Percentiles rank a stretch among this genome's conserved stretches.
Conservation (phyloP, 1,139 yeast species). For the Saccharomyces hybrid region DNA sequence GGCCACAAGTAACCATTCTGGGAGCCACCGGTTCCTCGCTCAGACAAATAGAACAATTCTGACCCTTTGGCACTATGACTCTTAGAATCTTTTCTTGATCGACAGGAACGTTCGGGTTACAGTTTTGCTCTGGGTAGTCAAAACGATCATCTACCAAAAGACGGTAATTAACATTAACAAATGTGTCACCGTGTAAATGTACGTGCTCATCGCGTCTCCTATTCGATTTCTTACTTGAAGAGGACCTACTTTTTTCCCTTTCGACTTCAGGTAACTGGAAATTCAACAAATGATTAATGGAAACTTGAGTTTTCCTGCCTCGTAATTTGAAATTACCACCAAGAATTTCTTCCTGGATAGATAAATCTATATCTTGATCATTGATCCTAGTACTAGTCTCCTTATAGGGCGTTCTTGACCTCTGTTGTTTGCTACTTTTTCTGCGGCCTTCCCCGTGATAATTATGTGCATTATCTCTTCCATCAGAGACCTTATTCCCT, state of each 20-base stretch:
- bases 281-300: slow-evolving; percentile 57
- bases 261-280: slow-evolving; percentile 52
- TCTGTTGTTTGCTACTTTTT: slow-evolving; percentile 8
- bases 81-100: slow-evolving; percentile 56
- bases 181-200: slow-evolving; percentile 59
- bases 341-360: slow-evolving; percentile 34
- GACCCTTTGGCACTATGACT: slow-evolving; percentile 64
- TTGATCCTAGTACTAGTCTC: neutral
- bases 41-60: slow-evolving; percentile 84
- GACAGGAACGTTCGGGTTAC: slow-evolving; percentile 71
- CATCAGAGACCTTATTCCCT: neutral
- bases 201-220: slow-evolving; percentile 24
- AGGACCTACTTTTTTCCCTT: slow-evolving; percentile 17
- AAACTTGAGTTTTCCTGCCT: slow-evolving; percentile 47
- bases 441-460: slow-evolving; percentile 1
- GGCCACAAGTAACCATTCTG: slow-evolving; percentile 93
- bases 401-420: slow-evolving; percentile 1
- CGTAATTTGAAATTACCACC: slow-evolving; percentile 31
- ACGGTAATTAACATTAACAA: slow-evolving; percentile 77
- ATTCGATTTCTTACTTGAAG: slow-evolving; percentile 16
- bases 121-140: slow-evolving; percentile 47
- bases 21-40: slow-evolving; percentile 84
- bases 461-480: neutral
- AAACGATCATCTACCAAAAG: slow-evolving; percentile 63
- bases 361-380: slow-evolving; percentile 17